Conservation (phyloP, 1,284 basidiomycete genomes). For the Cryptococcus hybrid region DNA sequence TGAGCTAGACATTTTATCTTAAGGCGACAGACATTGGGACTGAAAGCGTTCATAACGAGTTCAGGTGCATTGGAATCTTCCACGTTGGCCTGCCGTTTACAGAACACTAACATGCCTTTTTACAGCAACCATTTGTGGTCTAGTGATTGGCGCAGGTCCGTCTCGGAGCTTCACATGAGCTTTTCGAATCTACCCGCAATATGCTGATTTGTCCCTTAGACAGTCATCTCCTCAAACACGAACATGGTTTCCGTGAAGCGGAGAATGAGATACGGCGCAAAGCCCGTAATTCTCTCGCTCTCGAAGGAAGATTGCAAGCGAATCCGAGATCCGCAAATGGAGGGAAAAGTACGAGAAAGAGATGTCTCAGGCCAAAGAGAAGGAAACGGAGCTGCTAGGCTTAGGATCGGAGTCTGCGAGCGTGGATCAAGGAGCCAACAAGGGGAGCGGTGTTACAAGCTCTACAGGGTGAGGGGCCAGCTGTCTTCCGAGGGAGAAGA, state of each 20-base stretch:
- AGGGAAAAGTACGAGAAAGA: constrained; percentile 54
- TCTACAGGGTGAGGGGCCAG: too few species aligned
- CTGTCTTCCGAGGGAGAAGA: too few species aligned
- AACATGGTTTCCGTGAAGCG: constrained; percentile 61
- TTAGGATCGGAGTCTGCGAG: too few species aligned
- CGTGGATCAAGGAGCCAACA: too few species aligned
- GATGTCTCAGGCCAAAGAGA: constrained; percentile 9
- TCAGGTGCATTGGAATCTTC: constrained; percentile 25
- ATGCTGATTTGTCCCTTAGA: constrained; percentile 52
- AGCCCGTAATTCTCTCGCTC: constrained; percentile 70
- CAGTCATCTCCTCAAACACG: constrained; percentile 67
- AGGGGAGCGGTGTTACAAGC: too few species aligned
- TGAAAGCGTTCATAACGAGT: constrained; percentile 65
- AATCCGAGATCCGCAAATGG: constrained; percentile 80
- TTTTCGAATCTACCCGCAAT: not conserved
- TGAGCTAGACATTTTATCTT: too few species aligned
- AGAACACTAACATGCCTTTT: constrained; percentile 1
- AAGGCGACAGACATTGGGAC: constrained; percentile 72
- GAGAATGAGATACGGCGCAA: constrained; percentile 69
- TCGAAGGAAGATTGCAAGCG: constrained; percentile 70
- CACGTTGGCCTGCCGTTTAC: not conserved
- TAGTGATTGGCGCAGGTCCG: constrained; percentile 61
- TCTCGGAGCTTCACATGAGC: not conserved
- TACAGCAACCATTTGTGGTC: constrained; percentile 63
- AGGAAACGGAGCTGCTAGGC: constrained; percentile 1